phyloP scores from a whole-genome alignment of 2,329 filamentous ascomycete genomes.

The Coniochaeta sp. region DNA sequence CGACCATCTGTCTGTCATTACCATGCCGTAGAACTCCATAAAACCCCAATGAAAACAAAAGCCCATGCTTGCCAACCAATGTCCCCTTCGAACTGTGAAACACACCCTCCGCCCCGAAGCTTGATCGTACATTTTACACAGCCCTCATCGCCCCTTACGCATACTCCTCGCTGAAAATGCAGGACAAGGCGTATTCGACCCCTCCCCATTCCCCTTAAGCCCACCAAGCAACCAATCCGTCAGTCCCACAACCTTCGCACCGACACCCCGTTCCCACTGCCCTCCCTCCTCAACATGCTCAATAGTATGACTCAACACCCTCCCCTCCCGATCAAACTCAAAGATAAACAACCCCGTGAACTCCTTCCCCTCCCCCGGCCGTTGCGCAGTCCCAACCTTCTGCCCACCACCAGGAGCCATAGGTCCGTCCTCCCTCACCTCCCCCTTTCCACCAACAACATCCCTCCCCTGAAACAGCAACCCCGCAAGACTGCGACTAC shows the following conservation, averaged over 20 bases:
- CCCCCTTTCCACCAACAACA: conserved; percentile 18
- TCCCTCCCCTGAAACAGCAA: conserved; percentile 18
- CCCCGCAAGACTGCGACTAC: conserved; percentile 16
- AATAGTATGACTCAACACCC: conserved; percentile 82
- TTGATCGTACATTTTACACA: background rate
- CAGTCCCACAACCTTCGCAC: conserved; percentile 78
- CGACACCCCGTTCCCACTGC: conserved; percentile 73
- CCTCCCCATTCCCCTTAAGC: conserved; percentile 38
- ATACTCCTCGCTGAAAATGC: background rate
- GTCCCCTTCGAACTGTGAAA: too few relatives aligned
- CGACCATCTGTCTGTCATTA: conserved; percentile 1
- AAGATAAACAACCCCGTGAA: conserved; percentile 94
- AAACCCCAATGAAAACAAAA: background rate
- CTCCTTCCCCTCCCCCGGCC: conserved; percentile 58
- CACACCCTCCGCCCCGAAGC: background rate
- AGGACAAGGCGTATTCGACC: conserved; percentile 9
- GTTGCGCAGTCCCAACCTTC: background rate
- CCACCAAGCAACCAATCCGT: conserved; percentile 92
- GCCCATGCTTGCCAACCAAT: conserved; percentile 1
- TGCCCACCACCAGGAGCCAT: background rate
- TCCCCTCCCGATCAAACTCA: conserved; percentile 83
- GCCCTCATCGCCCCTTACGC: background rate
- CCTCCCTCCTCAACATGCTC: conserved; percentile 83
- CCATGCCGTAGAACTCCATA: background rate
- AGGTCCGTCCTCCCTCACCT: conserved; percentile 36